A percentile compares a stretch with the other conserved stretches of the same genome.
phyloP scores from a whole-genome alignment of 1,284 basidiomycete species.

The Ceratobasidium sp. region DNA sequence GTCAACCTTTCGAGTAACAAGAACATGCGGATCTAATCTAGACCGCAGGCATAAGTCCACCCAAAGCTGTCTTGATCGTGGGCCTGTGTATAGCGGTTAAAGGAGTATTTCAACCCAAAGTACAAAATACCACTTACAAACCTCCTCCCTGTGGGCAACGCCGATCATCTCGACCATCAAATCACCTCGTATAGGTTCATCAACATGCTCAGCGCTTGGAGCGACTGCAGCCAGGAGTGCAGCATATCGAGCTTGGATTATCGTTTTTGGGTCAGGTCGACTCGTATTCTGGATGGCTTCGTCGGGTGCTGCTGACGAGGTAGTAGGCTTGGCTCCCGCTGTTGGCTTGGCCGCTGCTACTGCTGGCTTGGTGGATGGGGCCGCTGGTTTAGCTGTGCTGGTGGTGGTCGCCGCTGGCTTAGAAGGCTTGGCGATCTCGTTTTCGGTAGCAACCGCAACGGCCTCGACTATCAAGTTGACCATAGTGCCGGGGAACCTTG shows the following conservation, averaged over 20 bases:
- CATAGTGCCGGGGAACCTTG: background rate
- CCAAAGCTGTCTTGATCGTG: slow-evolving; percentile 72
- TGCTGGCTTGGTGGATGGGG: background rate
- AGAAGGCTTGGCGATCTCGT: background rate
- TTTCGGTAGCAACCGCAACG: slow-evolving; percentile 4
- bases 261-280: slow-evolving; percentile 27
- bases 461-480: slow-evolving; percentile 12
- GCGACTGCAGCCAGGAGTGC: slow-evolving; percentile 32
- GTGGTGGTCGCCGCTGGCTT: background rate
- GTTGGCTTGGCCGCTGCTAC: slow-evolving; percentile 9
- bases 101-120: background rate
- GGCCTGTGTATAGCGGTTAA: slow-evolving; percentile 20
- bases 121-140: slow-evolving; percentile 56
- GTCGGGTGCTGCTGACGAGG: slow-evolving; percentile 33
- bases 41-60: slow-evolving; percentile 81
- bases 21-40: slow-evolving; percentile 67
- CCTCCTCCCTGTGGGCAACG: slow-evolving; percentile 75
- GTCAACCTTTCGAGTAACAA: slow-evolving; percentile 62
- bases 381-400: slow-evolving; percentile 4
- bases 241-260: slow-evolving; percentile 24
- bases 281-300: slow-evolving; percentile 32
- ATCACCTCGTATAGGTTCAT: slow-evolving; percentile 50
- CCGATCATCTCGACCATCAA: slow-evolving; percentile 66
- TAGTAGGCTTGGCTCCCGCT: slow-evolving; percentile 37
- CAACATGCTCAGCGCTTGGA: slow-evolving; percentile 14